Evolutionary conservation across 139 green algal species (phyloP), one percentile per base, ranked within the genome.

Genomic region (Zygnema cylindricum): DNA sequence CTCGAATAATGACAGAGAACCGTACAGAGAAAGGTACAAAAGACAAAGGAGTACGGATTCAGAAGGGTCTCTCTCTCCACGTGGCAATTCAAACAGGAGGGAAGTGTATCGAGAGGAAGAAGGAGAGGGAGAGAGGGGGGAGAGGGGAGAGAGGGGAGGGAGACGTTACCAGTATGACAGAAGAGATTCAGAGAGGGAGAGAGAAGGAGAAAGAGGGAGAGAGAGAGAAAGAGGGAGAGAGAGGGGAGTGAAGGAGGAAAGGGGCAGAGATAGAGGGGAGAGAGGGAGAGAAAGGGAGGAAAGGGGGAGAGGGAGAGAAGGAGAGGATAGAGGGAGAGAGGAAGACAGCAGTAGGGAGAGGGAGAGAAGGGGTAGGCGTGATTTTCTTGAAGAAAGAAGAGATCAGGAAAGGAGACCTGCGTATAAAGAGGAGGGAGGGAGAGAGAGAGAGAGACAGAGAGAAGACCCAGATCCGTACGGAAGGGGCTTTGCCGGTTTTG

Each of bases 201-300:
- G n/a, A n/a, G n/a, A n/a, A 16, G 16, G 49, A 63, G 49, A 63
- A 16, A 63, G 49, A 63, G 49, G 49, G 21, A 54, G 71, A 79
- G 36, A 16, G 73, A 3, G 36, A 84, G 7, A 16, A 79, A 11
- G 71, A 79, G 21, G 16, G 71, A 79, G 36, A 16, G 73, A 3
- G 36, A 84, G 7, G 71, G 21, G 36, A 16, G 21, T 79, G 11
- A 40, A 11, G 21, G 38, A 79, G 71, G 71, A 3, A 79, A 54
- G 71, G 21, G 36, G 71, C 69, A 3, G 36, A 84, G 7, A 16
- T 40, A 11, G 71, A 79, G 21, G 16, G 71, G 21, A 11, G 71
- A 84, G n/a, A 7, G 73, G 7, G 71, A 79, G 21, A 54, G 71
- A 79, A 11, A 16, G 73, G n/a, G 36, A 84, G 7, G 71, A 79